Base-by-base conservation (phyloP, 106 monocot species). In the Ottelia alismoides region DNA sequence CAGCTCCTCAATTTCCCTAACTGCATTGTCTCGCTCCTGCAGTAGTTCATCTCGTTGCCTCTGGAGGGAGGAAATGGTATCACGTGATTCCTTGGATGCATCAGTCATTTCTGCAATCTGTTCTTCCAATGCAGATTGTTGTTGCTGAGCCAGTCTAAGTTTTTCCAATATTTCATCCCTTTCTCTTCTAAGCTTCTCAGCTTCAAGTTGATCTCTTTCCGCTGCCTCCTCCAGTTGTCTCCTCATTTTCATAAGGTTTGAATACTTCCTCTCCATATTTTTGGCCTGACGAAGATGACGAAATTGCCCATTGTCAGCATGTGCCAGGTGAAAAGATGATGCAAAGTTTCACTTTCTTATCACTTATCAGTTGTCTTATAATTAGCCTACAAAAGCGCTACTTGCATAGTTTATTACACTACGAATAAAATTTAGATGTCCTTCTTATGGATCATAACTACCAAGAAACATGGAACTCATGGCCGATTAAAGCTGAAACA, bases 1-100 rank as follows among this genome's bases (percentile, higher is more conserved):
- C n/a, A 71, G 28, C 26, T 35, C 19, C 68, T 72, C 52, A 30
- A 30, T 67, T 72, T 76, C 66, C 60, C 45, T 66, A 21, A 70
- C 20, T 67, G 74, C 68, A 56, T 65, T n/a, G 20, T 74, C 72
- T 59, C 51, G 23, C 57, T 68, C 64, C n/a, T 45, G 49, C 16
- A 7, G 40, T 43, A 43, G 40, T 16, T 43, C 40, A 7, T 43
- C 16, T 43, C 6, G 6, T 43, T 43, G 40, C 40, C 40, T 16
- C 6, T 43, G 6, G 16, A 43, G 6, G 6, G 40, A 43, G 6
- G 40, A 43, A 43, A 16, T 16, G 6, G 55, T 46, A 47, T 51
- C 14, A 24, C 57, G 47, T 9, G 57, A 57, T 20, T 30, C 51
- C 2, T 31, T 51, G 23, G 68, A 30, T 43, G 63, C 67, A 30